Evolutionary conservation across 176 grass and related monocot species (phyloP).

Genomic region (Guadua angustifolia): DNA sequence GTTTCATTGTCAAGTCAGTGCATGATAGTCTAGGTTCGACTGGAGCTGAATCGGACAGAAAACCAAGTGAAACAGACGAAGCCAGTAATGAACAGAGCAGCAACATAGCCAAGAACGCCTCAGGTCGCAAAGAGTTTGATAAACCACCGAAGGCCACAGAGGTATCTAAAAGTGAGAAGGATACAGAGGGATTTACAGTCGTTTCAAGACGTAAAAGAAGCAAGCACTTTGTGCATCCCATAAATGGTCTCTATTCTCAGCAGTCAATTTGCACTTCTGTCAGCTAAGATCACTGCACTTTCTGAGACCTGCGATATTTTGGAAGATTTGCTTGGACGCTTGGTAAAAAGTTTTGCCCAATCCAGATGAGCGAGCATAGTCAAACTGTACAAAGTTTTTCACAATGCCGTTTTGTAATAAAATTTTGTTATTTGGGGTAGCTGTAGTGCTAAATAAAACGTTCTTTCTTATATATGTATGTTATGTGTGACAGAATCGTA

Average conservation of each 20-base stretch:
- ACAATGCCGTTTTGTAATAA: conserved; percentile 30
- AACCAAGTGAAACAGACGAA: conserved; percentile 51
- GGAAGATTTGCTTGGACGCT: conserved; percentile 44
- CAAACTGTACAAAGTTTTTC: conserved; percentile 55
- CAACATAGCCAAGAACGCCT: conserved; percentile 33
- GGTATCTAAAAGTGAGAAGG: conserved; percentile 52
- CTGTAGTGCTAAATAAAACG: conserved; percentile 48
- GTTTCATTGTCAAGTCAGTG: conserved; percentile 90
- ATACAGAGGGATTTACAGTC: conserved; percentile 84
- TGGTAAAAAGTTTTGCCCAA: conserved; percentile 47
- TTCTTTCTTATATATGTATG: not conserved
- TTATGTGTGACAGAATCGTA: conserved; percentile 35
- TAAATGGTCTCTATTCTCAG: conserved; percentile 72
- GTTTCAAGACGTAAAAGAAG: conserved; percentile 85
- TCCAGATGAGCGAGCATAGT: conserved; percentile 36
- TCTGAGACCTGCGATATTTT: conserved; percentile 48
- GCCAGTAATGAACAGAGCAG: conserved; percentile 48
- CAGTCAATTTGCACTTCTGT: conserved; percentile 87
- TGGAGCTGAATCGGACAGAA: conserved; percentile 40
- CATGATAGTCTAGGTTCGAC: conserved; percentile 66
- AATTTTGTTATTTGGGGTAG: conserved; percentile 29
- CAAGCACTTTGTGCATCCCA: conserved; percentile 67
- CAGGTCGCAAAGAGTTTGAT: conserved; percentile 36
- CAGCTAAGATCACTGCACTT: conserved; percentile 43
- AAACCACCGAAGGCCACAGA: conserved; percentile 37